phyloP scores from a whole-genome alignment of 2,329 filamentous ascomycete species.

The Fusarium haematococcum region DNA sequence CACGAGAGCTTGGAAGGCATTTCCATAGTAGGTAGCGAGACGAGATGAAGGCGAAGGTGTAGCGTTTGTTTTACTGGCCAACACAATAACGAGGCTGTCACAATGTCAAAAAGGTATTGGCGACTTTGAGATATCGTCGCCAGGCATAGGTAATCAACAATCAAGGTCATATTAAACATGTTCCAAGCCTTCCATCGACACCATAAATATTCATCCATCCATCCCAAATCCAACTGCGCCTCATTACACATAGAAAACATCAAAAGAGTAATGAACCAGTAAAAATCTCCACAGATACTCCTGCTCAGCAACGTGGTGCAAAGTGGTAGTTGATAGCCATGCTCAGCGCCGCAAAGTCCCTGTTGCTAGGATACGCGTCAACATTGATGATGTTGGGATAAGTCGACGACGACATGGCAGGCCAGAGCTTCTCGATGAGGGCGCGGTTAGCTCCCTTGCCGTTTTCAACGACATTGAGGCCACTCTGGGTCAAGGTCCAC shows the following conservation, averaged over 20 bases:
- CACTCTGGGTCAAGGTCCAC: neutral
- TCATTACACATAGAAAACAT: neutral
- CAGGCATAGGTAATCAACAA: neutral
- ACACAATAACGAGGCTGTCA: too few species aligned
- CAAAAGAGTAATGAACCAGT: neutral
- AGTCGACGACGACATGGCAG: neutral
- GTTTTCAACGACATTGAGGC: neutral
- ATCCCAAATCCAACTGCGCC: neutral
- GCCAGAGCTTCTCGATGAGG: neutral
- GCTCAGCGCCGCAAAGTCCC: neutral
- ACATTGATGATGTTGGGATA: neutral
- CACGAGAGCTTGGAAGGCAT: neutral
- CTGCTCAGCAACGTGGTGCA: neutral
- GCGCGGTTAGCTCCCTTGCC: neutral
- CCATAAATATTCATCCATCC: neutral
- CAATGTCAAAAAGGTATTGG: too few species aligned
- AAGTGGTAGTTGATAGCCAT: constrained; percentile 1
- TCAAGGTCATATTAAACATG: neutral
- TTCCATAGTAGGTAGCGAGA: neutral
- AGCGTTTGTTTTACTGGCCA: too few species aligned
- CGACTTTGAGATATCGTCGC: neutral
- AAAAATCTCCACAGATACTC: neutral
- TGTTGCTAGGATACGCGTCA: neutral
- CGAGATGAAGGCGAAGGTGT: neutral
- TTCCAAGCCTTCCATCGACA: neutral